These are phyloP conservation scores for Alternaria novae-zelandiae DNA, from an alignment of 2,329 filamentous ascomycete genomes.

Conservation along the genomic window DNA sequence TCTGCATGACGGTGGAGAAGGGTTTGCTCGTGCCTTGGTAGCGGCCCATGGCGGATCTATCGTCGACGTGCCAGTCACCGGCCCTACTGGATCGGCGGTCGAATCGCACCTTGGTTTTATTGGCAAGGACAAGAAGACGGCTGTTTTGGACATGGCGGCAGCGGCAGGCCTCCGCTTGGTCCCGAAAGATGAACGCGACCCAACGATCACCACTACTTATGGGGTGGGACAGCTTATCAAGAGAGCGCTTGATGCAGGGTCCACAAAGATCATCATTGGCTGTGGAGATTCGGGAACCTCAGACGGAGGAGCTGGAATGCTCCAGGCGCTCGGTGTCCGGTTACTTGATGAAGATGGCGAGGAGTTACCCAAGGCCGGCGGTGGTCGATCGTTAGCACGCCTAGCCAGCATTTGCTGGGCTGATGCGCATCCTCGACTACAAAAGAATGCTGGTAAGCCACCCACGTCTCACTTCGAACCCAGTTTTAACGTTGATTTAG, in stretches of 20 bases:
- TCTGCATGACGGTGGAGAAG: slow-evolving; percentile 61
- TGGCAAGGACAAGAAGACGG: slow-evolving; percentile 46
- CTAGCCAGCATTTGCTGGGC: slow-evolving; percentile 52
- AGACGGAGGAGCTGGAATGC: slow-evolving; percentile 62
- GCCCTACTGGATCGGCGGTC: slow-evolving; percentile 53
- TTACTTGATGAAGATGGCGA: slow-evolving; percentile 50
- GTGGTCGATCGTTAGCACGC: slow-evolving; percentile 50
- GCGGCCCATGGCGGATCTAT: slow-evolving; percentile 52
- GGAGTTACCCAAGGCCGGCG: slow-evolving; percentile 49
- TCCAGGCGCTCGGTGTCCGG: slow-evolving; percentile 59
- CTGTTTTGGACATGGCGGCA: slow-evolving; percentile 61
- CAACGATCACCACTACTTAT: slow-evolving; percentile 58
- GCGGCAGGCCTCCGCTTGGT: slow-evolving; percentile 60
- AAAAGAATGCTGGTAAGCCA: slow-evolving; percentile 28
- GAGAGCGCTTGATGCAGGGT: slow-evolving; percentile 56
- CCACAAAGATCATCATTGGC: slow-evolving; percentile 56
- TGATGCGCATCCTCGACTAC: slow-evolving; percentile 48
- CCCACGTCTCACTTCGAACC: background rate
- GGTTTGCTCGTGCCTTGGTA: slow-evolving; percentile 58
- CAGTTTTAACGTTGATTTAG: slow-evolving; percentile 14
- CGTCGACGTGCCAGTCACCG: slow-evolving; percentile 49
- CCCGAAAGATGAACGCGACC: slow-evolving; percentile 53
- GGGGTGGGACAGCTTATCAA: slow-evolving; percentile 59
- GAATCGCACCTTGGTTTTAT: slow-evolving; percentile 58
- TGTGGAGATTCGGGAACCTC: slow-evolving; percentile 63